Conservation (phyloP, 2,329 filamentous ascomycete species). For the Sporothrix brasiliensis region DNA sequence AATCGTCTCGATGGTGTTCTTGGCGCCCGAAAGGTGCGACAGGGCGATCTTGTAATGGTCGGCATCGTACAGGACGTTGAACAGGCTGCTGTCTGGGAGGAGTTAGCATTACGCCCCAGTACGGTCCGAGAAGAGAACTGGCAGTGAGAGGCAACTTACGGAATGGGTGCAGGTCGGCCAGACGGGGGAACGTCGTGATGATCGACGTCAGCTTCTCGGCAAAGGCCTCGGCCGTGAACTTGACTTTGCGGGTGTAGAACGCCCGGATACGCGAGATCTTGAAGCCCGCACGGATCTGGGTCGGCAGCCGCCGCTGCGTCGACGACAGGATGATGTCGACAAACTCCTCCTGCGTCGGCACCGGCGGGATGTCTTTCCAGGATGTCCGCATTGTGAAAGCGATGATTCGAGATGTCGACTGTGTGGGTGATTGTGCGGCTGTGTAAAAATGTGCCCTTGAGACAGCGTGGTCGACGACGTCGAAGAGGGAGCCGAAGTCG, state of each 20-base stretch:
- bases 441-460: neutral
- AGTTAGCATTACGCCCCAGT: neutral
- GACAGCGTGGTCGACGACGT: neutral
- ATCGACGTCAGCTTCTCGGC: slow-evolving; percentile 89
- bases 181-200: slow-evolving; percentile 86
- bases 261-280: slow-evolving; percentile 89
- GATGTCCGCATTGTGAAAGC: slow-evolving; percentile 36
- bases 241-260: slow-evolving; percentile 98
- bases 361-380: slow-evolving; percentile 77
- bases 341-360: slow-evolving; percentile 92
- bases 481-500: neutral
- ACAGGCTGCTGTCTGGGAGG: slow-evolving; percentile 63
- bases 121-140: neutral
- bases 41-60: slow-evolving; percentile 98
- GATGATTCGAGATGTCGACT: neutral
- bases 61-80: slow-evolving; percentile 98
- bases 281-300: slow-evolving; percentile 87
- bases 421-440: neutral
- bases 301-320: slow-evolving; percentile 89
- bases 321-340: slow-evolving; percentile 94
- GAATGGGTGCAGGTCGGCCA: slow-evolving; percentile 95
- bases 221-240: slow-evolving; percentile 85
- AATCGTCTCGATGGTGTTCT: slow-evolving; percentile 95
- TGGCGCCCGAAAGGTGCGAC: slow-evolving; percentile 92
- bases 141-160: slow-evolving; percentile 53